A percentile compares a stretch with the other conserved stretches of the same genome.
These are phyloP conservation scores for Hanseniaspora meyeri DNA, from an alignment of 805 yeast species.

Conservation along the genomic window DNA sequence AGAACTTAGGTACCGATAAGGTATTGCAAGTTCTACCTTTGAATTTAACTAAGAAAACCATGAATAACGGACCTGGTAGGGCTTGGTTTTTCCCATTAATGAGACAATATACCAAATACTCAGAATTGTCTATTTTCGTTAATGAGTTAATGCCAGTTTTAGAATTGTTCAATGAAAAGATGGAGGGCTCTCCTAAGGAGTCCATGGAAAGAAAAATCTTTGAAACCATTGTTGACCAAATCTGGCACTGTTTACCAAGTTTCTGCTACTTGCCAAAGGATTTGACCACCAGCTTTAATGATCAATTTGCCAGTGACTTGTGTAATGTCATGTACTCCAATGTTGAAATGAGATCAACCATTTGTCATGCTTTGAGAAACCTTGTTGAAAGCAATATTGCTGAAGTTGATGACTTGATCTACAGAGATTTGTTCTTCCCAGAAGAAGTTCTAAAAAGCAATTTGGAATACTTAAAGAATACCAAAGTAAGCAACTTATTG, in stretches of 20 bases:
- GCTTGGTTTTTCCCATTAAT: slow-evolving; percentile 91
- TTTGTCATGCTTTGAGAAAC: slow-evolving; percentile 69
- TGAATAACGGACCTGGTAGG: slow-evolving; percentile 44
- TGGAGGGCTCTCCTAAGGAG: slow-evolving; percentile 35
- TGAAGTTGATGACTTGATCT: slow-evolving; percentile 28
- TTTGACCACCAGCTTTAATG: slow-evolving; percentile 49
- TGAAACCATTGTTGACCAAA: slow-evolving; percentile 76
- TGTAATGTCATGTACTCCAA: slow-evolving; percentile 64
- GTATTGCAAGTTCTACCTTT: slow-evolving; percentile 68
- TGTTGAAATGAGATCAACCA: slow-evolving; percentile 62
- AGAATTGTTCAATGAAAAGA: slow-evolving; percentile 40
- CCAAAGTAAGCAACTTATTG: slow-evolving; percentile 60
- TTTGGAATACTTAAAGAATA: slow-evolving; percentile 43
- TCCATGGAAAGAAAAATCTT: slow-evolving; percentile 67
- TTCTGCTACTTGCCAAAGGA: slow-evolving; percentile 82
- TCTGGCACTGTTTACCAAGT: slow-evolving; percentile 82
- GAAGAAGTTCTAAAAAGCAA: slow-evolving; percentile 42
- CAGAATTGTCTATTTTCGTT: slow-evolving; percentile 54
- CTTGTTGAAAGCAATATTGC: slow-evolving; percentile 58
- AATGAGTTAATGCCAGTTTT: slow-evolving; percentile 54
- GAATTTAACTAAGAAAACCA: slow-evolving; percentile 42
- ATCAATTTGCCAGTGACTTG: slow-evolving; percentile 63
- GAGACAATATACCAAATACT: slow-evolving; percentile 70
- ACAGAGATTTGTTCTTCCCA: slow-evolving; percentile 50
- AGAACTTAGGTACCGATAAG: slow-evolving; percentile 75